phyloP scores from a whole-genome alignment of 1,284 basidiomycete genomes.

The Apiotrichum gracile region DNA sequence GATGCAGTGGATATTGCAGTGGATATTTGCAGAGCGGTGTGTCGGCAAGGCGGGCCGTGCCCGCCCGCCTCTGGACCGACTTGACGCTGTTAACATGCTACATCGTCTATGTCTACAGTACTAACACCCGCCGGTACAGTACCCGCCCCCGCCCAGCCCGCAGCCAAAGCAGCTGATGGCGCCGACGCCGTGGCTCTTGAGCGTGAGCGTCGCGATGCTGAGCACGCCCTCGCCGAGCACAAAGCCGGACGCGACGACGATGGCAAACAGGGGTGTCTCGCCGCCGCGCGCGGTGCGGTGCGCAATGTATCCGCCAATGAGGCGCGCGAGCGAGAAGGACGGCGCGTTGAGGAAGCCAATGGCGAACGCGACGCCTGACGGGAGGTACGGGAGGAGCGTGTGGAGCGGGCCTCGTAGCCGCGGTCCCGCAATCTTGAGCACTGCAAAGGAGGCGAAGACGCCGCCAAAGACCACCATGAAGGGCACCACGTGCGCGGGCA shows the following conservation, averaged over 20 bases:
- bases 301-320: slow-evolving; percentile 81
- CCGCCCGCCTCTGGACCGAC: no score
- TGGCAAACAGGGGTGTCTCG: slow-evolving; percentile 61
- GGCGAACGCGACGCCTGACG: slow-evolving; percentile 81
- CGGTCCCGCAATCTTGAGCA: background rate
- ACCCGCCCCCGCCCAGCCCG: slow-evolving; percentile 59
- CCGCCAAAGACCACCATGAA: slow-evolving; percentile 78
- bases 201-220: slow-evolving; percentile 69
- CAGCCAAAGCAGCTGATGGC: slow-evolving; percentile 72
- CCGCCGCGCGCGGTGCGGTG: slow-evolving; percentile 53
- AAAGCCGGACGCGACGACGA: slow-evolving; percentile 89
- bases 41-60: no score
- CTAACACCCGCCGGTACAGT: slow-evolving; percentile 41
- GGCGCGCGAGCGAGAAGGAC: slow-evolving; percentile 83
- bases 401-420: slow-evolving; percentile 36
- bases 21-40: background rate
- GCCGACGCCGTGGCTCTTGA: slow-evolving; percentile 68
- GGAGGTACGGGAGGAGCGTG: slow-evolving; percentile 61
- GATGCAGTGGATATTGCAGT: background rate
- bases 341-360: slow-evolving; percentile 85
- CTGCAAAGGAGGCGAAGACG: slow-evolving; percentile 62
- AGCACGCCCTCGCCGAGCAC: slow-evolving; percentile 87
- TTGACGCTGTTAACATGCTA: no score
- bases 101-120: no score
- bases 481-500: slow-evolving; percentile 67